Base-by-base conservation (phyloP, 768 basidiomycete species). In the Mycena amicta region DNA sequence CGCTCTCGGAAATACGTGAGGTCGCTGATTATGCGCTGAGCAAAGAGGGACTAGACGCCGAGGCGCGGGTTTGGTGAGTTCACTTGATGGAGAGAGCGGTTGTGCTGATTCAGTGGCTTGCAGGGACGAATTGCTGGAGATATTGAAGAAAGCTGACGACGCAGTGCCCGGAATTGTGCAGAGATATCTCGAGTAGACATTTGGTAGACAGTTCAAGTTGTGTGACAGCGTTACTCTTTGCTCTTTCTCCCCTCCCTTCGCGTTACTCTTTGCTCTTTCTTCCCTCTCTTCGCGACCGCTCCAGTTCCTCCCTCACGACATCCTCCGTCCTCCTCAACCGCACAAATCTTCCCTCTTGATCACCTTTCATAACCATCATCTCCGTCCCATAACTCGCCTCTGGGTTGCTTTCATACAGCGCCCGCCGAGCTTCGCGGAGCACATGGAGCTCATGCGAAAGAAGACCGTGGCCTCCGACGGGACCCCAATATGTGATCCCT, bases 401-500 rank as follows among this genome's bases (percentile, higher is more conserved):
- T 18, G 62, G 47, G n/a, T 49, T 55, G 37, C 43, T 22, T 33
- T 57, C 37, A 16, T 53, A 39, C 25, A 64, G 56, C 53, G 52
- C 6, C 28, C 4, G 23, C 41, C 87, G 80, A 69, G 84, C 74
- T 61, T 80, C 80, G 47, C 86, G 80, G 53, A 90, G 76, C 57
- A 81, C 65, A 25, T 86, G 75, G 39, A 93, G 76, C 61, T 91
- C 83, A 69, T 88, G 88, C 51, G 86, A 77, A 49, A 87, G 67
- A 28, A 90, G 73, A 1, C 87, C 85, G 64, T 89, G 88, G 0
- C 87, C 87, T 3, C 89, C 88, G 3, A 90, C 87, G 20, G 92
- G 86, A 2, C 90, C 90, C 74, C 87, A 95, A 75, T 91, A 95
- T 25, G 90, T 89, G 2, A 87, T 90, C 13, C 92, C 95, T 3